phyloP scores from a whole-genome alignment of 345 rosid species.

The Populus pruinosa region DNA sequence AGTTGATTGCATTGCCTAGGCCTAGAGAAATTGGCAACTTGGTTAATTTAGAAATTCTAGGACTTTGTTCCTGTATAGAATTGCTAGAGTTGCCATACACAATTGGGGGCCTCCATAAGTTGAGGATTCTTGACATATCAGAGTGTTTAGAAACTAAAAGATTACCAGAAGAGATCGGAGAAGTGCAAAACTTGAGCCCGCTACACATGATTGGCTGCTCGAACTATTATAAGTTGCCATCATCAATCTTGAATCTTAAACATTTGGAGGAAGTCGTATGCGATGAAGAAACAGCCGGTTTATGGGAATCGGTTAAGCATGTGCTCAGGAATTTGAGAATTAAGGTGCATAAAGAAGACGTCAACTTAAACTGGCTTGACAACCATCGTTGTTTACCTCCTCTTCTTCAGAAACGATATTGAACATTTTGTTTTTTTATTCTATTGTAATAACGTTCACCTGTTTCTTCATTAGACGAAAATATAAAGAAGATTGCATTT shows the following conservation, averaged over 20 bases:
- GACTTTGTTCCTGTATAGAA: constrained; percentile 11
- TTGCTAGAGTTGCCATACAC: constrained; percentile 7
- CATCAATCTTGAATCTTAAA: neutral
- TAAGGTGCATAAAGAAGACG: neutral
- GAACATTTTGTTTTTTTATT: too few relatives aligned
- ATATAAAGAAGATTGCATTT: neutral
- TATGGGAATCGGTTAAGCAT: neutral
- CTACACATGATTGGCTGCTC: constrained; percentile 2
- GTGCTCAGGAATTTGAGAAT: neutral
- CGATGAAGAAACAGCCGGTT: neutral
- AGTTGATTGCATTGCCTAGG: neutral
- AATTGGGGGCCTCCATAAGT: neutral
- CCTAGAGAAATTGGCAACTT: neutral
- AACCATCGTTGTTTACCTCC: too few relatives aligned
- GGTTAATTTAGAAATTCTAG: constrained; percentile 1
- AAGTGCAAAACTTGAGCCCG: neutral
- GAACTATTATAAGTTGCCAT: neutral
- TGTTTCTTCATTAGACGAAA: too few relatives aligned
- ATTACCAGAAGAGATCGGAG: constrained; percentile 10
- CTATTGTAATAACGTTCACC: too few relatives aligned
- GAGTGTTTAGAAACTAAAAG: neutral
- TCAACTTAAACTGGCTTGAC: too few relatives aligned
- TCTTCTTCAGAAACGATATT: too few relatives aligned
- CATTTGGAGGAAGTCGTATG: neutral
- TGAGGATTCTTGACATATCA: constrained; percentile 11